Base-by-base conservation (phyloP, 2,329 filamentous ascomycete genomes). In the Xylaria sp. region DNA sequence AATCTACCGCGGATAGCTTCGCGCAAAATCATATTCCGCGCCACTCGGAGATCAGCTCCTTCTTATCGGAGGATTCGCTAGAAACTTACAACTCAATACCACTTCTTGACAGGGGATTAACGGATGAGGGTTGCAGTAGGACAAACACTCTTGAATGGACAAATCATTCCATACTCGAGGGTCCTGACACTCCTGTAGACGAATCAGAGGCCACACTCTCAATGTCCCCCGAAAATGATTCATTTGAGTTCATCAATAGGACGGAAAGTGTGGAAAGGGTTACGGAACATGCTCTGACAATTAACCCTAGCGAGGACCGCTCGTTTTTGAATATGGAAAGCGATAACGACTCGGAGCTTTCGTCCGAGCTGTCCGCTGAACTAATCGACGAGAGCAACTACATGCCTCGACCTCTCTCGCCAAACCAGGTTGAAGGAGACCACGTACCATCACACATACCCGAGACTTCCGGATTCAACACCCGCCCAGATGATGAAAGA, bases 21-120 rank as follows among this genome's bases (percentile, higher is more conserved):
- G 58, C 48, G 66, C 55, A 73, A 74, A 72, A 74, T 59, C 57
- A 75, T 58, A 43, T 75, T 67, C 43, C 76, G 71, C 64, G 71
- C 74, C n/a, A 71, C 4, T 82, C 81, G 1, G 82, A 81, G 25
- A 79, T 80, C 1, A 80, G 77, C 48, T 88, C 86, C 0, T 85
- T 87, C 72, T 71, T 88, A 3, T 88, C 88, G 0, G 86, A 88
- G 15, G 88, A 87, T 65, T 94, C 93, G 0, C 86, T 89, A 33
- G 89, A 91, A 59, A 95, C 92, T 0, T 94, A 94, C 77, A 91
- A 88, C 48, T 94, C 92, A 0, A 89, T 91, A 41, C 93, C 94
- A 3, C 85, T 96, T 8, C 85, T 97, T 13, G 91, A 95, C 69
- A 88, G 92, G 59, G 92, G 87, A 2, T 77, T 86, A 36, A 85